Conservation (phyloP, 805 yeast species). For the Saccharomycopsis selenospora region DNA sequence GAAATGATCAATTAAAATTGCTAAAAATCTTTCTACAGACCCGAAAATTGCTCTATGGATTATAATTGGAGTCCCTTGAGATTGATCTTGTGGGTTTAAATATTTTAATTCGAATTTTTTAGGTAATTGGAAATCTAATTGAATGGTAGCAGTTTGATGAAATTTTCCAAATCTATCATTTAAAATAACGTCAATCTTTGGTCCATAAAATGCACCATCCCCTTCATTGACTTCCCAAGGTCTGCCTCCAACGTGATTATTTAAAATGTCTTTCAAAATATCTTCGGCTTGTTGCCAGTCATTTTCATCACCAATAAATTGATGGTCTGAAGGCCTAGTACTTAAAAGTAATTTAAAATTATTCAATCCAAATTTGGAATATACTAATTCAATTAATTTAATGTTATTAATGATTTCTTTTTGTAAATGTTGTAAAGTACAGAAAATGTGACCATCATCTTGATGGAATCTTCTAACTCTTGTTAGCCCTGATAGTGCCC, state of each 20-base stretch:
- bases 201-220: slow-evolving; percentile 97
- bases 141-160: slow-evolving; percentile 94
- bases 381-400: slow-evolving; percentile 66
- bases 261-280: slow-evolving; percentile 53
- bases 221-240: slow-evolving; percentile 73
- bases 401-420: slow-evolving; percentile 67
- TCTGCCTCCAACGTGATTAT: slow-evolving; percentile 38
- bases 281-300: slow-evolving; percentile 83
- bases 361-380: slow-evolving; percentile 56
- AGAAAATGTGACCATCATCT: slow-evolving; percentile 96
- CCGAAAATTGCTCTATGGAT: slow-evolving; percentile 95
- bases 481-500: slow-evolving; percentile 87
- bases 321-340: slow-evolving; percentile 70
- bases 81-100: slow-evolving; percentile 26
- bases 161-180: slow-evolving; percentile 72
- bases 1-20: slow-evolving; percentile 82
- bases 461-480: slow-evolving; percentile 94
- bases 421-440: slow-evolving; percentile 69
- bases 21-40: slow-evolving; percentile 86
- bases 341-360: slow-evolving; percentile 62
- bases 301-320: slow-evolving; percentile 61
- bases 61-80: slow-evolving; percentile 73
- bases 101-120: slow-evolving; percentile 70
- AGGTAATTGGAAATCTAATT: slow-evolving; percentile 92
- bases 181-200: slow-evolving; percentile 83